phyloP scores from a whole-genome alignment of 1,284 basidiomycete species.

The Phellopilus nigrolimitatus region DNA sequence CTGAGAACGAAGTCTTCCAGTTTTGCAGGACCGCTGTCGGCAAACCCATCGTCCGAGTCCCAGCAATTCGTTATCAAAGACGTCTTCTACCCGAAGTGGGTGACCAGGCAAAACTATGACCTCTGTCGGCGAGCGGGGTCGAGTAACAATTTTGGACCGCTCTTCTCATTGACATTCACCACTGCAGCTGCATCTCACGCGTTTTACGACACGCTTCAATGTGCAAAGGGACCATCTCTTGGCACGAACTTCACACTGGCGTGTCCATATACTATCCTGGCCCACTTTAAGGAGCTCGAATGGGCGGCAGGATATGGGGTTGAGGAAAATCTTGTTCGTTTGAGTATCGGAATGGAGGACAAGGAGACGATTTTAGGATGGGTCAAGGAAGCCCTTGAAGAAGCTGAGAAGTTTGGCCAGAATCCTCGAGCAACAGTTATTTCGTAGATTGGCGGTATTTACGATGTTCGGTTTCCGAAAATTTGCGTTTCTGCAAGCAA shows the following conservation, averaged over 20 bases:
- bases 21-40: conserved; percentile 14
- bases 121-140: conserved; percentile 45
- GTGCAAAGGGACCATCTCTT: conserved; percentile 88
- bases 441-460: too few species aligned
- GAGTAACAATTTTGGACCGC: conserved; percentile 75
- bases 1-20: conserved; percentile 41
- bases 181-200: conserved; percentile 62
- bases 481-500: too few species aligned
- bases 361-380: conserved; percentile 49
- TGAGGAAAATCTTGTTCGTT: conserved; percentile 77
- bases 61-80: conserved; percentile 60
- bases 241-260: conserved; percentile 98
- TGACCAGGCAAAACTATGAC: conserved; percentile 72
- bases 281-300: conserved; percentile 86
- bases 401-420: conserved; percentile 49
- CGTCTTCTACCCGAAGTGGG: conserved; percentile 89
- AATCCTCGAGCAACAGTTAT: neutral
- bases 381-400: conserved; percentile 67
- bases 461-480: too few species aligned
- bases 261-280: conserved; percentile 90
- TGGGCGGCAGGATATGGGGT: conserved; percentile 92
- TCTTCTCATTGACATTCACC: conserved; percentile 90
- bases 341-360: conserved; percentile 93
- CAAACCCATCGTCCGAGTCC: conserved; percentile 37
- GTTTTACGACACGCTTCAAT: conserved; percentile 85